Evolutionary conservation across 306 rosid species (phyloP), one percentile per base, ranked within the genome.

Genomic region (Cercis canadensis): DNA sequence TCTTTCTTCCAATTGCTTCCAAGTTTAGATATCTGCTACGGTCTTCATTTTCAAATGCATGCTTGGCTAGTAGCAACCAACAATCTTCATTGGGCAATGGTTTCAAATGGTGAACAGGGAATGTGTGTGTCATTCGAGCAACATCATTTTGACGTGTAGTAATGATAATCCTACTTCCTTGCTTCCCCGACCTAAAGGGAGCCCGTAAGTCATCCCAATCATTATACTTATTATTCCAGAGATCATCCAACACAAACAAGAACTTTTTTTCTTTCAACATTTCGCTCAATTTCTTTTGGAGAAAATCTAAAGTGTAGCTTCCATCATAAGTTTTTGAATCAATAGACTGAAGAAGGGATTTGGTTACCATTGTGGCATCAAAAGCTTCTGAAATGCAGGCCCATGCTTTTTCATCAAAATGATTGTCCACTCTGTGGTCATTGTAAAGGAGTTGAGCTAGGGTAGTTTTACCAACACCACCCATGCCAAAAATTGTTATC

Each of bases 241-340:
- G 76, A 54, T 81, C 82, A 50, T 81, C 79, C 29, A 76, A 73
- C 57, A 72, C 79, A 47, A 76, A 57, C 65, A 76, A 55, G 61
- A 77, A 72, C 19, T 75, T 76, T 56, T 56, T 71, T 4, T 70
- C 75, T 4, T 2, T 34, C 67, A 81, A 36, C 1, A 32, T 52
- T 11, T 65, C 12, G 37, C 68, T 76, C 69, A 76, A 41, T 46
- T 75, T 17, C 50, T 67, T 70, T 67, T 62, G 82, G 21, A 81
- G 82, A 21, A 46, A 32, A 62, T 81, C 64, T 10, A 81, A 60
- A 78, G 72, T 75, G 45, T 67, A 55, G 44, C 49, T 36, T 45
- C n/a, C n/a, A n/a, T 67, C 68, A 41, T 33, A 32, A n/a, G n/a
- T 37, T 4, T 33, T 44, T 50, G 34, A 14, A 62, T 11, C 36